These are phyloP conservation scores for Saccharomyces jurei DNA, from an alignment of 805 yeast genomes.

Conservation along the genomic window DNA sequence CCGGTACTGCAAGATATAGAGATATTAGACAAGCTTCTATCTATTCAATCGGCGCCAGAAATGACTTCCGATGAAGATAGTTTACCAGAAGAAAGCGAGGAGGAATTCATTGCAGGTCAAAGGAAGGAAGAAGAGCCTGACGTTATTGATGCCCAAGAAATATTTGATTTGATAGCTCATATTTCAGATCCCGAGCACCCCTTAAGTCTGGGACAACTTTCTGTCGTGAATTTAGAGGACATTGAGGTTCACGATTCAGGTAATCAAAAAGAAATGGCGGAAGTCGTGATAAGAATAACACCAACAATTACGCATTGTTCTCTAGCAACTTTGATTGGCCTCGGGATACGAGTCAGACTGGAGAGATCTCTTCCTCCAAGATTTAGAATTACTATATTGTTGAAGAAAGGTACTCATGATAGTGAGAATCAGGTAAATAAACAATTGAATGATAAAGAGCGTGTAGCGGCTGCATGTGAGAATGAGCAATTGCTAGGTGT, in stretches of 20 bases:
- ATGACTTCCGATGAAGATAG: slow-evolving; percentile 15
- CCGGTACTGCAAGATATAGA: slow-evolving; percentile 24
- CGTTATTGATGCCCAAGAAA: slow-evolving; percentile 79
- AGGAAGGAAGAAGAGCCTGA: slow-evolving; percentile 37
- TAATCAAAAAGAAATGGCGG: slow-evolving; percentile 50
- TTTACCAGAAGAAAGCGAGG: slow-evolving; percentile 12
- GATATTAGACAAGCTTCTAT: slow-evolving; percentile 21
- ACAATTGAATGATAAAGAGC: slow-evolving; percentile 92
- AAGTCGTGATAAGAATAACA: slow-evolving; percentile 74
- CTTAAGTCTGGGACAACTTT: slow-evolving; percentile 82
- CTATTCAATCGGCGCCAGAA: slow-evolving; percentile 20
- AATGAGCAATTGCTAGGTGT: slow-evolving; percentile 85
- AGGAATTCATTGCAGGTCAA: slow-evolving; percentile 13
- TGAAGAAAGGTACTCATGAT: slow-evolving; percentile 91
- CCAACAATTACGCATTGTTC: slow-evolving; percentile 98
- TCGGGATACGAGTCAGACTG: slow-evolving; percentile 85
- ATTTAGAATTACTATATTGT: slow-evolving; percentile 66
- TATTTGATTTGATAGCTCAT: slow-evolving; percentile 74
- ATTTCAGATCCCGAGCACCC: slow-evolving; percentile 98
- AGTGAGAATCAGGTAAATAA: slow-evolving; percentile 93
- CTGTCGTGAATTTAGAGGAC: slow-evolving; percentile 82
- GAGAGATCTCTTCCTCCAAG: slow-evolving; percentile 84
- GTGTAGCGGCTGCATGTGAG: slow-evolving; percentile 98
- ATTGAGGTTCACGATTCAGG: slow-evolving; percentile 60
- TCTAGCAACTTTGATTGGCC: slow-evolving; percentile 88